Percentiles rank a stretch among this genome's conserved stretches.
Evolutionary conservation across 345 rosid genomes (phyloP).

Genomic region (Linum trigynum): DNA sequence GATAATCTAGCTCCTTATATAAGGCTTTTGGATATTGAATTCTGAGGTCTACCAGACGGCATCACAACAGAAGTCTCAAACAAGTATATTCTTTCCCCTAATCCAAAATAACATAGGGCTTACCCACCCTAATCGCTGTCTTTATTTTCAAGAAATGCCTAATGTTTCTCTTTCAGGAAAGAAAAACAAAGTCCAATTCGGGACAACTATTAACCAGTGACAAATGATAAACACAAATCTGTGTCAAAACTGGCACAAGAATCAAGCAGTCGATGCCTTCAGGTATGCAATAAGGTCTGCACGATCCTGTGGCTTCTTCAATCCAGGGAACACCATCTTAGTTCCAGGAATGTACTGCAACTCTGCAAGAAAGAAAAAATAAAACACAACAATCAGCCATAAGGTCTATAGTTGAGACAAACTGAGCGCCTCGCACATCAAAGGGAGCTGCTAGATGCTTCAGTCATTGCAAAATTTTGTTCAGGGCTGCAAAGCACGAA

Average conservation of each 20-base stretch:
- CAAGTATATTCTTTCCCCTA: neutral
- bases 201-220: neutral
- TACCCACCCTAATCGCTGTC: neutral
- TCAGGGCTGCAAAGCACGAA: too few species aligned
- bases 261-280: slow-evolving; percentile 62
- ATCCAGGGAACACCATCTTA: slow-evolving; percentile 97
- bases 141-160: neutral
- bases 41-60: neutral
- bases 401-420: too few species aligned
- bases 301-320: slow-evolving; percentile 87
- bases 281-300: slow-evolving; percentile 88
- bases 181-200: neutral
- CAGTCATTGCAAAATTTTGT: too few species aligned
- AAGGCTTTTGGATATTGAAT: neutral
- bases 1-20: too few species aligned
- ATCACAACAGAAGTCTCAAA: neutral
- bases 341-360: slow-evolving; percentile 96
- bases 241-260: neutral
- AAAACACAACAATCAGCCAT: neutral
- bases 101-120: neutral
- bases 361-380: too few species aligned
- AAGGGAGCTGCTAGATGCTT: too few species aligned
- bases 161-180: neutral
- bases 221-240: neutral
- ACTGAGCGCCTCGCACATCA: too few species aligned